Evolutionary conservation across 805 yeast genomes (phyloP).

Genomic region (Wickerhamia fluorescens): DNA sequence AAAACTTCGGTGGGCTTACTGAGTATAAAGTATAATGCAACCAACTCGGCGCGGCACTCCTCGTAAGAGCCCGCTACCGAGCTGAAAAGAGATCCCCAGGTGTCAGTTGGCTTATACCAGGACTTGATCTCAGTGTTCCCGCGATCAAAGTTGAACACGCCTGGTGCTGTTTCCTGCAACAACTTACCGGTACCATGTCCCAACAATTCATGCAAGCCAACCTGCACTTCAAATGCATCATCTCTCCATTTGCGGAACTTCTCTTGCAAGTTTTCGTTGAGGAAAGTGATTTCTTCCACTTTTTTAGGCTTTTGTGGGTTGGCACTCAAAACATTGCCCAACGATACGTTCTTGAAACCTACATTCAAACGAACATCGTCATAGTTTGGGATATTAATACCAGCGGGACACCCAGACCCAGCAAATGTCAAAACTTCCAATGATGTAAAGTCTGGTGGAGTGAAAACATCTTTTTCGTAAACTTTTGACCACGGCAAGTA

Average conservation of each 20-base stretch:
- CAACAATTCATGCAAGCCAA: constrained; percentile 83
- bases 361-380: constrained; percentile 78
- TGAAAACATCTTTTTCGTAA: constrained; percentile 78
- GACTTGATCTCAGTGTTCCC: constrained; percentile 66
- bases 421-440: constrained; percentile 86
- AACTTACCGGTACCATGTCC: constrained; percentile 92
- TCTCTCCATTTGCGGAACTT: constrained; percentile 64
- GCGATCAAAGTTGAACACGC: constrained; percentile 65
- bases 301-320: constrained; percentile 54
- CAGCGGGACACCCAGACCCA: constrained; percentile 88
- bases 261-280: constrained; percentile 45
- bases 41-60: constrained; percentile 90
- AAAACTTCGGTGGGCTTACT: constrained; percentile 53
- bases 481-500: constrained; percentile 71
- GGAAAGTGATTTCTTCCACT: constrained; percentile 63
- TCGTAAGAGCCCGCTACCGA: constrained; percentile 80
- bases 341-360: constrained; percentile 85
- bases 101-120: constrained; percentile 72
- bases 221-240: constrained; percentile 88
- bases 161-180: constrained; percentile 48
- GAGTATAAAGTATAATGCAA: constrained; percentile 74
- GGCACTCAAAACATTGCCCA: constrained; percentile 79
- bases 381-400: constrained; percentile 88
- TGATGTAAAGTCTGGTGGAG: constrained; percentile 90
- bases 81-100: constrained; percentile 88